phyloP scores from a whole-genome alignment of 1,139 yeast species.

The Hanseniaspora sp. region DNA sequence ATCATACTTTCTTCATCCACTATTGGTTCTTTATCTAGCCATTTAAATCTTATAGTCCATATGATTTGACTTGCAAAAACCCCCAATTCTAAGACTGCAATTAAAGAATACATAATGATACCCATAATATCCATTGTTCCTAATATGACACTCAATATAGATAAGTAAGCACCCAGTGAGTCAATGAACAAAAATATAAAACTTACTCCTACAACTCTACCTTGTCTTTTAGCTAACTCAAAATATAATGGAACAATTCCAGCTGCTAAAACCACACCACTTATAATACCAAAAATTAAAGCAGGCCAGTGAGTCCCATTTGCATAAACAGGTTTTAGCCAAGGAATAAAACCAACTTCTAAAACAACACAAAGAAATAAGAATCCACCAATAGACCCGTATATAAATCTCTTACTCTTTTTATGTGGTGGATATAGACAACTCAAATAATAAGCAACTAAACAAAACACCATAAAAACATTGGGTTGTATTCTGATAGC shows the following conservation, averaged over 20 bases:
- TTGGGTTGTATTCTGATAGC: slow-evolving; percentile 82
- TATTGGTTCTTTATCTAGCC: slow-evolving; percentile 25
- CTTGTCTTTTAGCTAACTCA: slow-evolving; percentile 66
- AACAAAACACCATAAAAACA: slow-evolving; percentile 62
- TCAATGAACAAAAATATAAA: slow-evolving; percentile 72
- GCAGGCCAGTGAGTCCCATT: slow-evolving; percentile 58
- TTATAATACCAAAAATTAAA: slow-evolving; percentile 64
- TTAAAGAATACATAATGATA: slow-evolving; percentile 58
- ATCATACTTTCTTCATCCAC: background rate
- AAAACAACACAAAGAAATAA: slow-evolving; percentile 43
- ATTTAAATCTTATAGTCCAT: slow-evolving; percentile 54
- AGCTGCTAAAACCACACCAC: slow-evolving; percentile 59
- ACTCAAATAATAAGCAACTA: slow-evolving; percentile 58
- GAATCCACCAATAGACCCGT: slow-evolving; percentile 28
- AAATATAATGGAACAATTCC: slow-evolving; percentile 85
- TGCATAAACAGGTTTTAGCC: slow-evolving; percentile 53
- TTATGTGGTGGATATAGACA: slow-evolving; percentile 70
- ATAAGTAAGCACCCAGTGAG: slow-evolving; percentile 67
- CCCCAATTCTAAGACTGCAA: slow-evolving; percentile 65
- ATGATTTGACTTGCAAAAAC: slow-evolving; percentile 57
- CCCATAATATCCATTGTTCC: slow-evolving; percentile 67
- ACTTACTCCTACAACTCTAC: slow-evolving; percentile 80
- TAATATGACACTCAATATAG: slow-evolving; percentile 54
- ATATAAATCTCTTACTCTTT: slow-evolving; percentile 28
- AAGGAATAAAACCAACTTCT: slow-evolving; percentile 61